phyloP scores from a whole-genome alignment of 805 yeast species.

The Isabelozyma heimii region DNA sequence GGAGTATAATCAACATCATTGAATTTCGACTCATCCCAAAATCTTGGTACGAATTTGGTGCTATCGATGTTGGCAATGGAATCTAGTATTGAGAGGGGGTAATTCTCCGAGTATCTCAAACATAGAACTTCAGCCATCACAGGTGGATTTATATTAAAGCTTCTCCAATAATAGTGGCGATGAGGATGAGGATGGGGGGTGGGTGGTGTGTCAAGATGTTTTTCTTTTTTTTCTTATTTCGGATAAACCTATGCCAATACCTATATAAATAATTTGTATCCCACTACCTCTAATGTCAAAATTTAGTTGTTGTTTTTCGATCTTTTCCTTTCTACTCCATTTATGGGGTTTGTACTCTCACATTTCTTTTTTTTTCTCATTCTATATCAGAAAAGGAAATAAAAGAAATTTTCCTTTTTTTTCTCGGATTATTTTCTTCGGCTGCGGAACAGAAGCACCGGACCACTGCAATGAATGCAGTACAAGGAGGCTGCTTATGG shows the following conservation, averaged over 20 bases:
- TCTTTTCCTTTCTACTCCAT: not conserved
- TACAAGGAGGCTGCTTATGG: no score
- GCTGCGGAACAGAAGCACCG: not conserved
- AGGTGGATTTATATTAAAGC: not conserved
- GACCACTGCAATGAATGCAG: no score
- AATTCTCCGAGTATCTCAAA: not conserved
- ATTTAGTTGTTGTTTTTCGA: not conserved
- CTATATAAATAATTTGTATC: no score
- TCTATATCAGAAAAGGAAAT: not conserved
- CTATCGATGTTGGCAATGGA: not conserved
- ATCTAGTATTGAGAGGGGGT: not conserved
- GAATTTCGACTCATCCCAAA: not conserved
- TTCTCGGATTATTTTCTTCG: not conserved
- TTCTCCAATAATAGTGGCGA: not conserved
- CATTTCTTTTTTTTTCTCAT: not conserved
- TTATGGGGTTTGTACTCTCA: not conserved
- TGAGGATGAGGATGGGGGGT: no score
- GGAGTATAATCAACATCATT: not conserved
- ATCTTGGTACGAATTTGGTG: not conserved
- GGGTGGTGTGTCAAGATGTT: no score
- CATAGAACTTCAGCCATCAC: slow-evolving; percentile 1
- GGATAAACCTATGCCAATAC: no score
- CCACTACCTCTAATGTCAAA: not conserved
- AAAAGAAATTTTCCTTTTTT: not conserved
- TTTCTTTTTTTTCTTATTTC: no score